A percentile compares a stretch with the other conserved stretches of the same genome.
Conservation (phyloP, 805 yeast species). For the Schwanniomyces polymorphus region DNA sequence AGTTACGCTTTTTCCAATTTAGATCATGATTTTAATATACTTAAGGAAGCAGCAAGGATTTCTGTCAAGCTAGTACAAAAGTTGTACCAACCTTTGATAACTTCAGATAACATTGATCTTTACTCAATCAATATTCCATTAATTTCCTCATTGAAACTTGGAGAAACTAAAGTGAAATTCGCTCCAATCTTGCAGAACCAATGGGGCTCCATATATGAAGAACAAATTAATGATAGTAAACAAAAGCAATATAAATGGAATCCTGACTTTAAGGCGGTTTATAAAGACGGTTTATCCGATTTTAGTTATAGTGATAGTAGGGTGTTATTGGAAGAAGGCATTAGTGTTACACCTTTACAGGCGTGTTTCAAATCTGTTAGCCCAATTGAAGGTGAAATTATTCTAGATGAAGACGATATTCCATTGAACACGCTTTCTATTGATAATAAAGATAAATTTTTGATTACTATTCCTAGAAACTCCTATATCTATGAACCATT, state of each 20-base stretch:
- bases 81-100: slow-evolving; percentile 59
- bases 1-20: slow-evolving; percentile 76
- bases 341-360: slow-evolving; percentile 55
- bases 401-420: slow-evolving; percentile 27
- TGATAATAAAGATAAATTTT: slow-evolving; percentile 13
- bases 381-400: slow-evolving; percentile 58
- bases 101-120: slow-evolving; percentile 54
- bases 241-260: slow-evolving; percentile 68
- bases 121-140: slow-evolving; percentile 87
- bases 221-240: slow-evolving; percentile 21
- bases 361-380: slow-evolving; percentile 65
- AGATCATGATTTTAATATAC: slow-evolving; percentile 46
- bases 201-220: slow-evolving; percentile 69
- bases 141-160: slow-evolving; percentile 48
- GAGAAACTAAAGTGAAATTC: slow-evolving; percentile 60
- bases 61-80: slow-evolving; percentile 64
- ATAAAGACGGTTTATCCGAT: slow-evolving; percentile 44
- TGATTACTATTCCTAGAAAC: slow-evolving; percentile 37
- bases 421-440: neutral
- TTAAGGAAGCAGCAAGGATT: slow-evolving; percentile 66
- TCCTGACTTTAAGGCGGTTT: slow-evolving; percentile 76
- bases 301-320: slow-evolving; percentile 65
- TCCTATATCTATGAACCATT: slow-evolving; percentile 47
- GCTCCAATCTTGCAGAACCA: slow-evolving; percentile 80
- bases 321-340: slow-evolving; percentile 61